Evolutionary conservation across 176 grass and related monocot species (phyloP), one percentile per base, ranked within the genome.

Genomic region (Guadua angustifolia): DNA sequence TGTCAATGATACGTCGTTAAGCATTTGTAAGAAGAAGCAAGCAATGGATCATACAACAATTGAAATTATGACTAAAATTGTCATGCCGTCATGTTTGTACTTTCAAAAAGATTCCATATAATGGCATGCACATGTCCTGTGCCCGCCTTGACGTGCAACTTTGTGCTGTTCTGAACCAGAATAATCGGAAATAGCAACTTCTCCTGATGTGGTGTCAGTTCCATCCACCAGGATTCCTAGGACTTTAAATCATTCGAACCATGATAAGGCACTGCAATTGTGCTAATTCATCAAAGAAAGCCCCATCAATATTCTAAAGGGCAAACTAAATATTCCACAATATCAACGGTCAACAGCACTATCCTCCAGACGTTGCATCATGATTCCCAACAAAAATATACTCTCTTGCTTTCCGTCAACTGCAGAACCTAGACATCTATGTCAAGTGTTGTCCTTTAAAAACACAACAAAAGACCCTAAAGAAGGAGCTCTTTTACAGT

Each of bases 301-400:
- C 15, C 29, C 38, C 38, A 68, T 38, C 45, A 76, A 83, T 73
- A 49, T 36, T 22, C 40, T 22, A 80, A 55, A 38, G 4, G 47
- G 66, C 73, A n/a, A 86, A 65, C 56, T 47, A 70, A 75, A 76
- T 43, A 77, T 82, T 68, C n/a, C 15, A 68, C 26, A 7, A 70
- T 61, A 77, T 72, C 47, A 72, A 72, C 66, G 73, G 56, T 72
- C 25, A 73, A n/a, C 21, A 66, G 36, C 72, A 86, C 46, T 26
- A 78, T 53, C 24, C 9, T 42, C 38, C 25, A 19, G 39, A 73
- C 45, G 15, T 49, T 58, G 5, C 26, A 19, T 56, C 29, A 89
- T 50, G 66, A 78, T 66, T 86, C 66, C 56, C 5, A 66, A n/a
- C 55, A 77, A 77, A 78, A 50, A 78, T 49, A 86, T 38, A n/a